Evolutionary conservation across 306 rosid genomes (phyloP), one percentile per base, ranked within the genome.

Genomic region (Vachellia pachyceras): DNA sequence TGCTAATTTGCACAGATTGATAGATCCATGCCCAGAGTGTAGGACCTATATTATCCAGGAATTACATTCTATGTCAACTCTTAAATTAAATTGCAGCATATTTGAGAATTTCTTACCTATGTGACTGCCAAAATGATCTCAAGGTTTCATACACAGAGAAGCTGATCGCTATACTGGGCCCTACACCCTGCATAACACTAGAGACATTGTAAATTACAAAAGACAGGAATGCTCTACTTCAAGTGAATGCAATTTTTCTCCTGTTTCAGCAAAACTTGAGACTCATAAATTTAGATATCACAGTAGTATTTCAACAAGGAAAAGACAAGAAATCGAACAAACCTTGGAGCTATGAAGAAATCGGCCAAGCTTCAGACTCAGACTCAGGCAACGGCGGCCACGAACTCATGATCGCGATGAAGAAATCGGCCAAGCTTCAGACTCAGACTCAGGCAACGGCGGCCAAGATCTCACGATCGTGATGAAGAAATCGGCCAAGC

Each of bases 161-260:
- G 88, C 98, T 94, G 82, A 96, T 94, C 13, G 99, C 98, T 78
- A 96, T 90, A 80, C 82, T 96, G 72, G 99, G 99, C 63, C 97
- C 99, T 9, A 96, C 99, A 73, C 97, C 94, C 99, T 96, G 91
- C 79, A 84, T 77, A 63, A 77, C 73, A 61, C 82, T 50, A 81
- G 66, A 22, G 66, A 74, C 49, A 33, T 4, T 39, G 61, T 75
- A 47, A 81, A 86, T 68, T 76, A 73, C 50, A 77, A 42, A 58
- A 47, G 69, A 79, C 61, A 69, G 49, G 52, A 82, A 61, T 22
- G 11, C 71, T 25, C 74, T 3, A 58, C 74, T 82, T 69, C 42
- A 65, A 20, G 40, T 44, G 7, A 72, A 78, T 60, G 71, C 22
- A 17, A 47, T n/a, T n/a, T n/a, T n/a, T n/a, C n/a, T n/a, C n/a